These are phyloP conservation scores for Trypethelium eluteriae DNA, from an alignment of 495 filamentous ascomycete species.

Conservation along the genomic window DNA sequence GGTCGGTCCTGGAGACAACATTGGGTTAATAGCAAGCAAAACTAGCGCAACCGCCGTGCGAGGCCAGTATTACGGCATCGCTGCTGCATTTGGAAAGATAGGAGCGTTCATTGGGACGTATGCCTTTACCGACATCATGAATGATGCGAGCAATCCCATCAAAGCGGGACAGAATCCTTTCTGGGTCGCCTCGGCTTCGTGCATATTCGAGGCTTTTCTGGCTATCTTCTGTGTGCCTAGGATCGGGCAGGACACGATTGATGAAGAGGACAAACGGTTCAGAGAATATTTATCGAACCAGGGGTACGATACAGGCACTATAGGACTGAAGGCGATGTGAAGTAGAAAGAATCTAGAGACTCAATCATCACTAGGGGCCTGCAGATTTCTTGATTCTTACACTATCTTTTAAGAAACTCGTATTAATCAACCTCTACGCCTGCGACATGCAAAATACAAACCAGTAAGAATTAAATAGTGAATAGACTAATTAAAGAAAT, in stretches of 20 bases:
- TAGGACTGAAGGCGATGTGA: constrained; percentile 15
- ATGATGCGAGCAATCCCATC: constrained; percentile 42
- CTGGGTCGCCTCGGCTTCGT: constrained; percentile 30
- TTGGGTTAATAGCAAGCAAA: constrained; percentile 79
- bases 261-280: constrained; percentile 31
- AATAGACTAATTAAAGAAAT: no score
- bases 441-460: no score
- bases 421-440: background rate
- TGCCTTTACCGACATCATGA: constrained; percentile 64
- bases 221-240: constrained; percentile 31
- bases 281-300: constrained; percentile 21
- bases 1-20: constrained; percentile 83
- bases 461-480: no score
- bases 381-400: no score
- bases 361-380: constrained; percentile 20
- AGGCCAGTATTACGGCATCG: constrained; percentile 86
- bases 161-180: constrained; percentile 65
- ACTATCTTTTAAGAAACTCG: background rate
- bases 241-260: constrained; percentile 38
- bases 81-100: constrained; percentile 76
- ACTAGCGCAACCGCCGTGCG: constrained; percentile 78
- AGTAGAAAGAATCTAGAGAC: constrained; percentile 50
- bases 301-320: constrained; percentile 24
- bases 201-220: constrained; percentile 30
- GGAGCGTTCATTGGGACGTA: constrained; percentile 87